Conservation (phyloP, 805 yeast species). For the Starmerella roubikii region DNA sequence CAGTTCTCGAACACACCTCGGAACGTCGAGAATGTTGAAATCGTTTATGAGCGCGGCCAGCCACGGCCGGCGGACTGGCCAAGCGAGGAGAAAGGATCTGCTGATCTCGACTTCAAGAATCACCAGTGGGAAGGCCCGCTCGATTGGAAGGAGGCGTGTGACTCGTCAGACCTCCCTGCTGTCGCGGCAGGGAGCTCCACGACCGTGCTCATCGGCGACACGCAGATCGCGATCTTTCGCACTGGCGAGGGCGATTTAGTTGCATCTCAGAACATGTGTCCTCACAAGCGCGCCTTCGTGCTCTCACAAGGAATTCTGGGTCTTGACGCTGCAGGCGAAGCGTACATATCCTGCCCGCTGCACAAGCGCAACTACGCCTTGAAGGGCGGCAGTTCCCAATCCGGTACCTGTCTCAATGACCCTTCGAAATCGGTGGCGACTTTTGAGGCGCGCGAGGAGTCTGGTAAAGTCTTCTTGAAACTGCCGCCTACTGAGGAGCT, state of each 20-base stretch:
- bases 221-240: constrained; percentile 29
- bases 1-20: constrained; percentile 27
- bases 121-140: constrained; percentile 26
- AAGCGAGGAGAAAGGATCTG: constrained; percentile 16
- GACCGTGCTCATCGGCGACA: constrained; percentile 26
- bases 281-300: constrained; percentile 31
- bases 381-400: constrained; percentile 12
- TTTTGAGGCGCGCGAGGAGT: constrained; percentile 26
- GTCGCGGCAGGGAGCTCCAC: constrained; percentile 27
- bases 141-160: constrained; percentile 25
- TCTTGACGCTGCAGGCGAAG: constrained; percentile 24
- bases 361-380: constrained; percentile 28
- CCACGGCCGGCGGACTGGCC: constrained; percentile 31
- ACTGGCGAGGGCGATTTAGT: constrained; percentile 24
- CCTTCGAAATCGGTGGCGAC: constrained; percentile 26
- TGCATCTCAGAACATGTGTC: constrained; percentile 32
- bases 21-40: constrained; percentile 25
- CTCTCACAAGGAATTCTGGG: constrained; percentile 28
- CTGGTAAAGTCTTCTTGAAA: constrained; percentile 23
- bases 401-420: constrained; percentile 28
- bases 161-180: constrained; percentile 22
- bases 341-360: constrained; percentile 29
- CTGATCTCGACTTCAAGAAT: constrained; percentile 22
- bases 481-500: constrained; percentile 28
- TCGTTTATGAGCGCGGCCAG: constrained; percentile 29